Evolutionary conservation across 805 yeast species (phyloP).

Genomic region (Metschnikowia borealis): DNA sequence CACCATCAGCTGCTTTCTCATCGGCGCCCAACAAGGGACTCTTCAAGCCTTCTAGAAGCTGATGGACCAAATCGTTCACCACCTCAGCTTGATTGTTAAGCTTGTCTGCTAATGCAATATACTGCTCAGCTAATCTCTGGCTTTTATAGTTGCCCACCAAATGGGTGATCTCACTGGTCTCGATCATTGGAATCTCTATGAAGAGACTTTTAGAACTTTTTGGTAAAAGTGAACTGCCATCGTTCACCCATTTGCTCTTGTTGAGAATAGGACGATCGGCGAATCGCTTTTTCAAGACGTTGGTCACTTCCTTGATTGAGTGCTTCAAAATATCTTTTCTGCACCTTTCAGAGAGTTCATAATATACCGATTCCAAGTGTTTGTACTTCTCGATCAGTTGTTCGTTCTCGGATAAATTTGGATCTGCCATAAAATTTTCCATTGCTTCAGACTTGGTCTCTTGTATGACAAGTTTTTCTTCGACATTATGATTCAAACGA

Average conservation of each 20-base stretch:
- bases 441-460: not conserved
- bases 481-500: not conserved
- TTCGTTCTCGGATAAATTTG: not conserved
- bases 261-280: conserved; percentile 17
- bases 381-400: conserved; percentile 29
- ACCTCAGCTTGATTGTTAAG: conserved; percentile 50
- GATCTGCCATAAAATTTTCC: not conserved
- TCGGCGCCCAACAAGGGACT: conserved; percentile 46
- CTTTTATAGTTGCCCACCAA: conserved; percentile 20
- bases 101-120: conserved; percentile 21
- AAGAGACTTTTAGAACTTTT: conserved; percentile 34
- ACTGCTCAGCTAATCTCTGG: conserved; percentile 20
- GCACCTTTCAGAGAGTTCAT: conserved; percentile 58
- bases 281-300: conserved; percentile 24
- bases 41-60: conserved; percentile 40
- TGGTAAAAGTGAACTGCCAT: conserved; percentile 29
- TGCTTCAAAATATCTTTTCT: conserved; percentile 50
- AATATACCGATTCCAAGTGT: conserved; percentile 48
- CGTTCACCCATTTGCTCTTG: conserved; percentile 20
- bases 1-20: conserved; percentile 55
- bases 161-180: conserved; percentile 13
- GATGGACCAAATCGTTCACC: conserved; percentile 50
- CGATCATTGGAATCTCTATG: conserved; percentile 26
- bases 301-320: conserved; percentile 33
- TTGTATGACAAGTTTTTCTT: not conserved